Base-by-base conservation (phyloP, 2,329 filamentous ascomycete genomes). In the Xylariaceae sp. region DNA sequence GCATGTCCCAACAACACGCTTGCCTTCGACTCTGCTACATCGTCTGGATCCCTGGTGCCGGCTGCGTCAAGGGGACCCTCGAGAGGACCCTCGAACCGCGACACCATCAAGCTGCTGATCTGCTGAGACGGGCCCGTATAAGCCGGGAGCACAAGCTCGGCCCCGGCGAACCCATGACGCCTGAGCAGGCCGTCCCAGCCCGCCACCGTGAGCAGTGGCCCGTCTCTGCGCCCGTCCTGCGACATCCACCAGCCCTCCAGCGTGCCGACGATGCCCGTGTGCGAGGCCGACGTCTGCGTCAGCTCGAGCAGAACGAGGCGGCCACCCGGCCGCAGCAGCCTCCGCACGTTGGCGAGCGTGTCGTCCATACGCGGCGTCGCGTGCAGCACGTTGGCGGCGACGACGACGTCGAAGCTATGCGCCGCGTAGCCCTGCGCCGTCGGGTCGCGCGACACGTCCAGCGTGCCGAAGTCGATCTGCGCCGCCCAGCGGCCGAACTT, bases 401-500 rank as follows among this genome's bases (percentile, higher is more conserved):
- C 29, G 17, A 42, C 19, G 5, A 38, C 5, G 16, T 43, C 37
- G 16, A 36, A 40, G 2, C 22, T 19, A 4, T 6, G 19, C 13
- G 23, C 28, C 12, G 25, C 10, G 19, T 32, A 43, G 3, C 40
- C 37, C 22, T 43, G 40, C 2, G 17, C 29, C 10, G 15, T 29
- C 5, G 19, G 14, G 15, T 31, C 21, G 5, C 19, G 30, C 9
- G 30, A 29, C 1, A 40, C 35, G 18, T 40, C 31, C 3, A 40
- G 32, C 9, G 22, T 37, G 35, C 41, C 28, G 44, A 31, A 36
- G 12, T 31, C 29, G 13, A 49, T 31, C 28, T 44, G 25, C 24
- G 43, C 42, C 29, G 41, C 44, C 18, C 31, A 28, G 4, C 34
- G 26, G 4, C 43, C 36, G 25, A 61, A 53, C 17, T 41, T 44